Conservation (phyloP, 2,329 filamentous ascomycete species). For the Trichoderma hamatum region DNA sequence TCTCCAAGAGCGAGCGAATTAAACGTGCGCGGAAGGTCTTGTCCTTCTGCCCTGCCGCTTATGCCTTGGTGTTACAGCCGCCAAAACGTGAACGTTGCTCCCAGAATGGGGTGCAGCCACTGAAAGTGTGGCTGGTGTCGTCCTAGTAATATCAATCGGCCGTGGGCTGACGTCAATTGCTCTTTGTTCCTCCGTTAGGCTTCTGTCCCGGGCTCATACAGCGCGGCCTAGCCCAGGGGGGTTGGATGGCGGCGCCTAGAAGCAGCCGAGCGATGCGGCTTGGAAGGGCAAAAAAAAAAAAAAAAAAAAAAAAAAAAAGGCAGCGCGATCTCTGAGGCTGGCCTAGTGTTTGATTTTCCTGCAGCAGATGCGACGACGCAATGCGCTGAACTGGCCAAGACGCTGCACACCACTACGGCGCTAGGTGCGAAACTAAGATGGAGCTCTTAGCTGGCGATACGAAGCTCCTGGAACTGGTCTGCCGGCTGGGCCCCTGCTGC, state of each 20-base stretch:
- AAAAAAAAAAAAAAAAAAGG: background rate
- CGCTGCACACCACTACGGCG: slow-evolving; percentile 18
- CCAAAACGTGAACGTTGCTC: slow-evolving; percentile 10
- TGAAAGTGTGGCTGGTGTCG: slow-evolving; percentile 20
- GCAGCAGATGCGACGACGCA: background rate
- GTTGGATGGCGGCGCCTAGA: background rate
- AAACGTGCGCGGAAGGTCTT: slow-evolving; percentile 9
- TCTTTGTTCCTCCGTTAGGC: background rate
- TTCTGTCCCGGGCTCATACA: background rate
- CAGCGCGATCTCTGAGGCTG: background rate
- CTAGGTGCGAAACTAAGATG: slow-evolving; percentile 14
- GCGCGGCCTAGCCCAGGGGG: background rate
- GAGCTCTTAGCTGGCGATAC: slow-evolving; percentile 19
- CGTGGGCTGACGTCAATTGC: slow-evolving; percentile 27
- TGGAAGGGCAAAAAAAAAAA: background rate
- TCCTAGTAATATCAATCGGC: slow-evolving; percentile 19
- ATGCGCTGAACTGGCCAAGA: background rate
- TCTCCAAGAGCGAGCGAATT: slow-evolving; percentile 9
- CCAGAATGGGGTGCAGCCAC: slow-evolving; percentile 22
- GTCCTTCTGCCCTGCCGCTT: slow-evolving; percentile 10
- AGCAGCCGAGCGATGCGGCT: background rate
- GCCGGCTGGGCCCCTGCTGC: slow-evolving; percentile 22
- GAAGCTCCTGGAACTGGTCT: slow-evolving; percentile 21
- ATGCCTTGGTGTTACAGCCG: slow-evolving; percentile 1
- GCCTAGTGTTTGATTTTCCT: background rate